Base-by-base conservation (phyloP, 225 moss, liverwort and hornwort genomes). In the Bryum argenteum region DNA sequence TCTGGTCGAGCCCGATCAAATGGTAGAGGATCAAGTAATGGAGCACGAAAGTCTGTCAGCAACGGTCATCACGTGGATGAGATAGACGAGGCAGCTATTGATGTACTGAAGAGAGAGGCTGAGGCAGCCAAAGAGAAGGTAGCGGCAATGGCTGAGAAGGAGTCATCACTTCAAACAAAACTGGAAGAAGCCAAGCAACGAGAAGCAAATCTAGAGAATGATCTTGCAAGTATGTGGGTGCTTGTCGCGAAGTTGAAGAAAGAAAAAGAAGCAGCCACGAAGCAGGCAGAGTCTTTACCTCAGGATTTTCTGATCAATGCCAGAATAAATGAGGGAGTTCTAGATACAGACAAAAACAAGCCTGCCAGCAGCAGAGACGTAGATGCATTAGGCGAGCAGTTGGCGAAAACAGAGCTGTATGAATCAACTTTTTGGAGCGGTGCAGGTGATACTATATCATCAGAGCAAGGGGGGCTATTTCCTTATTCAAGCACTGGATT, bases 171-270 rank as follows among this genome's bases (percentile, higher is more conserved):
- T 61, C 70, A 85, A 47, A 80, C 79, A 60, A 84, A 81, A 73
- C 68, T 96, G 10, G 87, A 91, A 62, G 91, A 88, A 71, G 82
- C 90, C 18, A 93, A 93, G 76, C 86, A 84, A 62, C 91, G 89
- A 58, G 96, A 96, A 83, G 55, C 72, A 11, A 81, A 86, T 69
- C 73, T 96, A 51, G 96, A 96, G 78, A 96, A 96, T 63, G 96
- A 96, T 79, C 87, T 96, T 42, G 93, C 96, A 59, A 91, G 91
- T 63, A 96, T 96, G 96, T 96, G 96, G 96, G 96, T 96, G 40
- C 84, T 93, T 24, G 91, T 96, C 63, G 93, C 93, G 8, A 88
- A 93, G 79, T 78, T 96, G 76, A 93, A 83, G 66, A 96, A 93
- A 66, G 96, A 96, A 70, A 85, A 80, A 64, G 93, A 85, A 71